phyloP scores from a whole-genome alignment of 192 early-diverging fungal genomes.

The Lobosporangium transversale region DNA sequence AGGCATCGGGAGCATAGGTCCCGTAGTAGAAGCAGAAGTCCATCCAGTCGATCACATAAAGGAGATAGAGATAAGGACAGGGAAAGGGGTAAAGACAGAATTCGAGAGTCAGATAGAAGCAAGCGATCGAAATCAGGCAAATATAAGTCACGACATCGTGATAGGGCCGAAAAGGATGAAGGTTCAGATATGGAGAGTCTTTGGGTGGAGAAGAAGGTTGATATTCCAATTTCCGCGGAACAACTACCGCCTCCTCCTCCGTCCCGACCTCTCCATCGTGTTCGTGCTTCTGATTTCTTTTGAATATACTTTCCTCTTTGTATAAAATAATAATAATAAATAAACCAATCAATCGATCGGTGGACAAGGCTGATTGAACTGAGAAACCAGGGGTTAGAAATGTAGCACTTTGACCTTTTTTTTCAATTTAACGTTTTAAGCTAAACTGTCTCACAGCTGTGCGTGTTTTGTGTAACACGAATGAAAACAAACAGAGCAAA shows the following conservation, averaged over 20 bases:
- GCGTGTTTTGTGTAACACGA: too few species aligned
- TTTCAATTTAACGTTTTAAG: too few species aligned
- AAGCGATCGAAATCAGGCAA: slow-evolving; percentile 16
- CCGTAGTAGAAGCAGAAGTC: slow-evolving; percentile 20
- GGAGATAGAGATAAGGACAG: slow-evolving; percentile 5
- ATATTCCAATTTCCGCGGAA: not conserved
- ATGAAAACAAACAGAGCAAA: too few species aligned
- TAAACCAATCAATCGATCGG: too few species aligned
- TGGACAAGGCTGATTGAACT: too few species aligned
- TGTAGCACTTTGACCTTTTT: too few species aligned
- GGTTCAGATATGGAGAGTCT: slow-evolving; percentile 5
- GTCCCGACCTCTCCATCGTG: not conserved
- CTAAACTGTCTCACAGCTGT: too few species aligned
- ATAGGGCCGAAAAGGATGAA: not conserved
- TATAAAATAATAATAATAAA: too few species aligned
- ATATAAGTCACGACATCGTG: not conserved
- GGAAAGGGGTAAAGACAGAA: not conserved
- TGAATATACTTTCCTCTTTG: too few species aligned
- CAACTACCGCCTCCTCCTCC: not conserved
- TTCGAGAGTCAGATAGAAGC: not conserved
- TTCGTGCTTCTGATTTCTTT: slow-evolving; percentile 7
- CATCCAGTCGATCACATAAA: slow-evolving; percentile 4
- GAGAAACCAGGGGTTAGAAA: too few species aligned
- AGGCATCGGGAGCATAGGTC: slow-evolving; percentile 12
- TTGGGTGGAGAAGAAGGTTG: slow-evolving; percentile 22